These are phyloP conservation scores for Penicillium sp. DNA, from an alignment of 2,329 filamentous ascomycete genomes.

Conservation along the genomic window DNA sequence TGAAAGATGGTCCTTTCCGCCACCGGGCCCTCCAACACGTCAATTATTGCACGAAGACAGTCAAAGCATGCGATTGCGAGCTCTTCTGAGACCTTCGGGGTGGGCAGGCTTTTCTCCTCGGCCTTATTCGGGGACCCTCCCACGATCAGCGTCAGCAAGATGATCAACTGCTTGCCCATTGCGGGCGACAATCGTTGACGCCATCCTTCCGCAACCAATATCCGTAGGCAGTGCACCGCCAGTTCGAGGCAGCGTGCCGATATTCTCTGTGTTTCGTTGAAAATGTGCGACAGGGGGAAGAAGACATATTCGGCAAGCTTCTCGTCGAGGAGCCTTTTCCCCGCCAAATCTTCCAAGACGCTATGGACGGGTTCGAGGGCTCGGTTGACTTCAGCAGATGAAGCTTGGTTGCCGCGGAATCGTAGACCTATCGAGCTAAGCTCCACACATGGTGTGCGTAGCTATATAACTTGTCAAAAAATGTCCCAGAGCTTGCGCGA, in stretches of 20 bases:
- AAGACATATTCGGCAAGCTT: slow-evolving; percentile 92
- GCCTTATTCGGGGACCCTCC: slow-evolving; percentile 62
- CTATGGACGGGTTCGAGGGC: slow-evolving; percentile 44
- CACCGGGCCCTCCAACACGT: slow-evolving; percentile 49
- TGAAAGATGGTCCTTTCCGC: slow-evolving; percentile 44
- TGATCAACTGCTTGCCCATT: slow-evolving; percentile 76
- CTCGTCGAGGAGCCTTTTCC: slow-evolving; percentile 56
- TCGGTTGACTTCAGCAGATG: slow-evolving; percentile 45
- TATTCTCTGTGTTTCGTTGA: slow-evolving; percentile 68
- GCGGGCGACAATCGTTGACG: slow-evolving; percentile 62
- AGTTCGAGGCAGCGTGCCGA: slow-evolving; percentile 66
- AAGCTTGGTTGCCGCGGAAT: slow-evolving; percentile 45
- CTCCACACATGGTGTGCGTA: slow-evolving; percentile 56
- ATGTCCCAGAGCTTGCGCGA: neutral
- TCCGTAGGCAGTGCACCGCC: slow-evolving; percentile 66
- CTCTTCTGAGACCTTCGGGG: slow-evolving; percentile 58
- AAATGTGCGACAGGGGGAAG: slow-evolving; percentile 82
- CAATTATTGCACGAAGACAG: slow-evolving; percentile 63
- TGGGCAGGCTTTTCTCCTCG: slow-evolving; percentile 24
- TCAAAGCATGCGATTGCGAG: slow-evolving; percentile 65
- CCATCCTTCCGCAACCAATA: slow-evolving; percentile 77
- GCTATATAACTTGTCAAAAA: slow-evolving; percentile 35
- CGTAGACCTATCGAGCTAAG: slow-evolving; percentile 52
- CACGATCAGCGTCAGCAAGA: slow-evolving; percentile 75
- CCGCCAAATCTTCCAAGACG: slow-evolving; percentile 38